Evolutionary conservation across 108 stramenopile genomes (phyloP), one percentile per base, ranked within the genome.

Genomic region (Fragilaria radians): DNA sequence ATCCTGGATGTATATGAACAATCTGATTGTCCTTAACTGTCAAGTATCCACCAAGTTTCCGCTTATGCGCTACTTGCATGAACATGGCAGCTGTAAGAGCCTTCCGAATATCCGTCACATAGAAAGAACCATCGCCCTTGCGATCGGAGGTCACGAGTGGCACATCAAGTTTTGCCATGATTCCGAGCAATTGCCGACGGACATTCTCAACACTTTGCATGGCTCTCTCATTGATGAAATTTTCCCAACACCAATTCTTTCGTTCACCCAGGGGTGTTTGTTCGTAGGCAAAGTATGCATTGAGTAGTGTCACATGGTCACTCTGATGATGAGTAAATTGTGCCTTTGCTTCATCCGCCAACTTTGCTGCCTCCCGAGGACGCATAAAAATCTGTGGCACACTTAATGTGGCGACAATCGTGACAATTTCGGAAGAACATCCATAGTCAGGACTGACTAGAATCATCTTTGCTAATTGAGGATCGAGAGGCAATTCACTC

Each of bases 1-100:
- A 95, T 23, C 92, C 74, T 1, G 99, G 99, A 71, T 99, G 99
- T 52, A 98, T 82, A 28, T 75, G 71, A 1, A 99, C 99, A 3
- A 93, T 73, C 66, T 99, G 99, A 67, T 98, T 96, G 72, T 99
- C 99, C 72, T 99, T 99, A 28, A 96, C 79, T 2, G 99, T 99
- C 53, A 98, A 70, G 71, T 99, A 99, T 28, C 83, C 89, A 14
- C 97, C 99, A 21, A 80, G 57, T 25, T 89, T 72, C 73, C 98
- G 93, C 5, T 92, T 72, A 65, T 94, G 95, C 0, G 99, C 99
- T 18, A 95, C 93, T 66, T 98, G 89, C 95, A 93, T 90, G 72
- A 94, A 98, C 83, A 96, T 89, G 33, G 89, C 94, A 31, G 76
- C 77, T 7, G 94, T 91, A 28, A 95, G 65, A n/a, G 91, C 88